Evolutionary conservation across 495 filamentous ascomycete species (phyloP).

Genomic region (Sabuloglossum arenarium): DNA sequence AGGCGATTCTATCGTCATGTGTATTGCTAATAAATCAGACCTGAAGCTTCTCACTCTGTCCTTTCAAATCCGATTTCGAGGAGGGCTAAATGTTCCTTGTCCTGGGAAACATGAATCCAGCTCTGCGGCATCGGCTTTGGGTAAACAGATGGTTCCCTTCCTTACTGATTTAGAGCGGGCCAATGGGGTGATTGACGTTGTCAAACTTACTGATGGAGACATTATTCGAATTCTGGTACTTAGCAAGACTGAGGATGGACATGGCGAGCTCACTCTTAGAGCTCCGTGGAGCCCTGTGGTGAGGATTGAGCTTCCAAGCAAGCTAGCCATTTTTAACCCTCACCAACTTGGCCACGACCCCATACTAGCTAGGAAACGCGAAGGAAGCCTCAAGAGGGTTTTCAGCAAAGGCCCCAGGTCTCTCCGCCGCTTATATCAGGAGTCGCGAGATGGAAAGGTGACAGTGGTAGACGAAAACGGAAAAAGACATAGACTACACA

Average conservation of each 20-base stretch:
- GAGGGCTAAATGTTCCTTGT: neutral
- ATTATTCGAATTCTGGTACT: slow-evolving; percentile 49
- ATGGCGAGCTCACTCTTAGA: slow-evolving; percentile 45
- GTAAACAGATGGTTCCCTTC: neutral
- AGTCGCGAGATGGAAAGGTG: slow-evolving; percentile 25
- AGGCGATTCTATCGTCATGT: neutral
- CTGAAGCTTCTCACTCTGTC: neutral
- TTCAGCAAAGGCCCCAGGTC: slow-evolving; percentile 27
- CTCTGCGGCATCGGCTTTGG: neutral
- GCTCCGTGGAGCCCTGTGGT: slow-evolving; percentile 50
- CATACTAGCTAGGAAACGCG: slow-evolving; percentile 11
- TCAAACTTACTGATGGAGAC: slow-evolving; percentile 46
- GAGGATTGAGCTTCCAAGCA: slow-evolving; percentile 29
- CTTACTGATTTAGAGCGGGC: neutral
- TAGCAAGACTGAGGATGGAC: slow-evolving; percentile 37
- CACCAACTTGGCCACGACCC: slow-evolving; percentile 9
- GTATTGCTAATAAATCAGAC: neutral
- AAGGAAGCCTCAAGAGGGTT: slow-evolving; percentile 31
- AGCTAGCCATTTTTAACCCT: slow-evolving; percentile 9
- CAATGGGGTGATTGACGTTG: slow-evolving; percentile 41
- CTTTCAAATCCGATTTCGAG: neutral
- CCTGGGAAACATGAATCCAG: neutral
- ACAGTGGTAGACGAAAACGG: slow-evolving; percentile 41
- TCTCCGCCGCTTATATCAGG: slow-evolving; percentile 22
- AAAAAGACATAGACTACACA: slow-evolving; percentile 39